phyloP scores from a whole-genome alignment of 2,329 filamentous ascomycete species.

The Aphanoascus verrucosus region DNA sequence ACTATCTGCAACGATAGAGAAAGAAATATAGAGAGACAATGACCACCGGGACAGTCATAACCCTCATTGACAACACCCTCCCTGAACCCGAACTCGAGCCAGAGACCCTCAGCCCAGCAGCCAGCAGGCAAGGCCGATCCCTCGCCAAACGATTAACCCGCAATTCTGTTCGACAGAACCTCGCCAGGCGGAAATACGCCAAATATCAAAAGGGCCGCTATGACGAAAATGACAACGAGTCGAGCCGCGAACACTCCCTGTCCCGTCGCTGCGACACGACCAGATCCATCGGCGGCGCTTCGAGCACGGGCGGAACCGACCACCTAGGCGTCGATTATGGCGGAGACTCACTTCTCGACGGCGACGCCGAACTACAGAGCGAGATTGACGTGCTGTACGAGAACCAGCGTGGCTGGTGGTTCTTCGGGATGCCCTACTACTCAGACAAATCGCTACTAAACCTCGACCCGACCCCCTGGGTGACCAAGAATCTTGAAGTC shows the following conservation, averaged over 20 bases:
- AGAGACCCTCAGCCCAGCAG: constrained; percentile 17
- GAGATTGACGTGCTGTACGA: constrained; percentile 86
- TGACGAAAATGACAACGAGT: constrained; percentile 22
- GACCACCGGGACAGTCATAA: constrained; percentile 23
- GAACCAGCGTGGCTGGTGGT: constrained; percentile 82
- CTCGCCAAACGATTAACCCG: constrained; percentile 26
- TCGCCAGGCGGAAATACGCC: constrained; percentile 37
- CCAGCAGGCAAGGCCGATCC: constrained; percentile 16
- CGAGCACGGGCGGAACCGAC: constrained; percentile 5
- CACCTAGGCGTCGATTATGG: constrained; percentile 1
- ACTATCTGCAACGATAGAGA: too few relatives aligned
- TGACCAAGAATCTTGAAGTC: constrained; percentile 51
- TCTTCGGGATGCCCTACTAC: constrained; percentile 85
- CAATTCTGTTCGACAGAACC: constrained; percentile 30
- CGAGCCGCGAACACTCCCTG: constrained; percentile 10
- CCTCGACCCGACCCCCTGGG: constrained; percentile 79
- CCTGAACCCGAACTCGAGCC: constrained; percentile 20
- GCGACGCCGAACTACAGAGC: constrained; percentile 22
- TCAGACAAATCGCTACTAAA: constrained; percentile 74
- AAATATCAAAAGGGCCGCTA: constrained; percentile 47
- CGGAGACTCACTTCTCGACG: constrained; percentile 6
- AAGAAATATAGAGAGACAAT: constrained; percentile 18
- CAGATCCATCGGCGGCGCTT: neutral
- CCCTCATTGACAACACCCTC: constrained; percentile 34
- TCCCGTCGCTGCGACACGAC: neutral